Percentiles rank a stretch among this genome's conserved stretches.
Conservation (phyloP, 2,329 filamentous ascomycete genomes). For the Verticillium zaregamsianum region DNA sequence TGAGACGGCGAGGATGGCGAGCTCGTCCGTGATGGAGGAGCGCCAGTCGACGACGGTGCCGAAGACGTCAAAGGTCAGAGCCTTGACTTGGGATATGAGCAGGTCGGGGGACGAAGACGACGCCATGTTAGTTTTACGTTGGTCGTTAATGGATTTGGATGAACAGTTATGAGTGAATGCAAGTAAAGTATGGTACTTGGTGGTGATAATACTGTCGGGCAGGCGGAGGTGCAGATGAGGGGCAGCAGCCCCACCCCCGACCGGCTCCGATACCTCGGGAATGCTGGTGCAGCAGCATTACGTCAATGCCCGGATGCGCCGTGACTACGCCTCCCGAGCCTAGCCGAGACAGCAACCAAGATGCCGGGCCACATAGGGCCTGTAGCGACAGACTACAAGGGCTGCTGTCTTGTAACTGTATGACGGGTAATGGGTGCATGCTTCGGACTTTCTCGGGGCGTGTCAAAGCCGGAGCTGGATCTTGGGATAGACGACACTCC, state of each 20-base stretch:
- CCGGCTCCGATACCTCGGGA: background rate
- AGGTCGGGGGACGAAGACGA: constrained; percentile 2
- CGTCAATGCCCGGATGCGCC: background rate
- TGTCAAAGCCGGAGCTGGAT: no score
- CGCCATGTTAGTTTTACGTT: constrained; percentile 17
- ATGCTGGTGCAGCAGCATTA: background rate
- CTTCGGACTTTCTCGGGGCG: no score
- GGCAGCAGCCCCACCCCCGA: background rate
- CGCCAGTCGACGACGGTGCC: constrained; percentile 81
- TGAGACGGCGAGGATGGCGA: constrained; percentile 45
- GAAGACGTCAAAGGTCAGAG: constrained; percentile 71
- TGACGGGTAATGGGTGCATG: no score
- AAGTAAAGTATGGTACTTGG: background rate
- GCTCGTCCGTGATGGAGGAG: constrained; percentile 55
- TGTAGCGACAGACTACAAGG: background rate
- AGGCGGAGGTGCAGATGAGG: background rate
- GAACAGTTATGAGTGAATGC: background rate
- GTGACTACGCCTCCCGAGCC: background rate
- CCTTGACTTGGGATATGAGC: constrained; percentile 37
- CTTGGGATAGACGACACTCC: no score
- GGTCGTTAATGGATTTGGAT: no score
- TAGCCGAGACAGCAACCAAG: background rate
- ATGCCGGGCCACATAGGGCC: no score
- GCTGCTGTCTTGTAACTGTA: background rate
- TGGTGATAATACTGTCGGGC: background rate